Evolutionary conservation across 169 alveolate genomes (phyloP), one percentile per base, ranked within the genome.

Genomic region (Cryptosporidium ubiquitum): DNA sequence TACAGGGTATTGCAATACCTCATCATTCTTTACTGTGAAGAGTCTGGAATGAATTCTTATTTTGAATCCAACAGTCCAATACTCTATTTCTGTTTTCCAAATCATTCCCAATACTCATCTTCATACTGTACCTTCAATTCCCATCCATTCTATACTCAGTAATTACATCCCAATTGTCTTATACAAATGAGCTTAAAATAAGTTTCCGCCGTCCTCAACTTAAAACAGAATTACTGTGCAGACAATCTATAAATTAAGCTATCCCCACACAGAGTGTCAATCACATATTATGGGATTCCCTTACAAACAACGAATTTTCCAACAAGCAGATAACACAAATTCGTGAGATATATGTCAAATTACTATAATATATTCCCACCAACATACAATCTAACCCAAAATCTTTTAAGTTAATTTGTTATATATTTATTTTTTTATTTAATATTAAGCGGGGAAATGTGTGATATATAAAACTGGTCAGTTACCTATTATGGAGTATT

Each of bases 1-100:
- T 57, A 23, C 70, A 58, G 58, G 37, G 35, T 73, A 51, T n/a
- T 73, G 70, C 55, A n/a, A 73, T 23, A 73, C 85, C 14, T 49
- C 58, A 73, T 73, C 85, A 26, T 73, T 52, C 14, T 23, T 51
- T 12, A 73, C 85, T 2, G 85, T 57, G 37, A 51, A 55, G 40
- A 73, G 85, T 55, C 12, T 33, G 35, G 85, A 73, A 40, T 73
- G 55, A 37, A 49, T 23, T 12, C 14, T 20, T 5, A 31, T 10
- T 68, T 2, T n/a, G 0, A 55, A 20, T 12, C 18, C 52, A 7
- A 12, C 52, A 42, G 18, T 12, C 52, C 52, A 42, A 7, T 12
- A 5, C 10, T 12, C 52, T 7, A 12, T 42, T 42, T 12, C 52
- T 42, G 52, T 5, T 42, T 12, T 5, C 52, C n/a, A n/a, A 12